phyloP scores from a whole-genome alignment of 352 stramenopile species.

The Globisporangium emineosum region DNA sequence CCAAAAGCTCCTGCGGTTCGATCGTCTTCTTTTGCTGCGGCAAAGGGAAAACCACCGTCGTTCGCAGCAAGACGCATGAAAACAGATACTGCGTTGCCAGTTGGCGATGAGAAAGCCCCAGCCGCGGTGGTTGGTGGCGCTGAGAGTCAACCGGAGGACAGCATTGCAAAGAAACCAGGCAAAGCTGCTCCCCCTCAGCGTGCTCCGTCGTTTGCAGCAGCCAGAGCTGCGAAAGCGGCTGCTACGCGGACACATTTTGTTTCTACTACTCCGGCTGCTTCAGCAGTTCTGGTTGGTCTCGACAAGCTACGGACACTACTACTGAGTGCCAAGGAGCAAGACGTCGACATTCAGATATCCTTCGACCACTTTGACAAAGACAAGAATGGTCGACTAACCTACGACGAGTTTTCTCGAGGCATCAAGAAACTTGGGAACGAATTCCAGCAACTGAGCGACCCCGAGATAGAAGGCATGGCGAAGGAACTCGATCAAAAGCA shows the following conservation, averaged over 20 bases:
- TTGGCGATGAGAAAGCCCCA: not conserved
- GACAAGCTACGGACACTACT: constrained; percentile 48
- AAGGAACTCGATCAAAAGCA: constrained; percentile 34
- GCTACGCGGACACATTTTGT: not conserved
- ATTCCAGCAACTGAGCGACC: constrained; percentile 32
- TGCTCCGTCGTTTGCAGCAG: constrained; percentile 30
- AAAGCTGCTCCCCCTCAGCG: constrained; percentile 6
- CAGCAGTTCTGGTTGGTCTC: constrained; percentile 21
- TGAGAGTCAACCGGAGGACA: constrained; percentile 10
- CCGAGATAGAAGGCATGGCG: constrained; percentile 30
- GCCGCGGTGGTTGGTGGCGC: not conserved
- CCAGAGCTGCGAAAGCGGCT: constrained; percentile 21
- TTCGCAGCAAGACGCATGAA: constrained; percentile 20
- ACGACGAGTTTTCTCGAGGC: constrained; percentile 48
- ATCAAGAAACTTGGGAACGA: constrained; percentile 40
- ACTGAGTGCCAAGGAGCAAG: constrained; percentile 35
- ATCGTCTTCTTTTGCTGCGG: constrained; percentile 23
- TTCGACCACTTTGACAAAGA: constrained; percentile 85
- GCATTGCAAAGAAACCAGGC: constrained; percentile 8
- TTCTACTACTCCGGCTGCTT: not conserved
- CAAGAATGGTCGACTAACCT: constrained; percentile 45
- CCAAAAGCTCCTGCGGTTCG: constrained; percentile 11
- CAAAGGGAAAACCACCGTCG: constrained; percentile 14
- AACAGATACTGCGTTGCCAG: constrained; percentile 14
- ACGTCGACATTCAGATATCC: constrained; percentile 42